A percentile compares a stretch with the other conserved stretches of the same genome.
phyloP scores from a whole-genome alignment of 805 yeast genomes.

The Teunomyces atbi region DNA sequence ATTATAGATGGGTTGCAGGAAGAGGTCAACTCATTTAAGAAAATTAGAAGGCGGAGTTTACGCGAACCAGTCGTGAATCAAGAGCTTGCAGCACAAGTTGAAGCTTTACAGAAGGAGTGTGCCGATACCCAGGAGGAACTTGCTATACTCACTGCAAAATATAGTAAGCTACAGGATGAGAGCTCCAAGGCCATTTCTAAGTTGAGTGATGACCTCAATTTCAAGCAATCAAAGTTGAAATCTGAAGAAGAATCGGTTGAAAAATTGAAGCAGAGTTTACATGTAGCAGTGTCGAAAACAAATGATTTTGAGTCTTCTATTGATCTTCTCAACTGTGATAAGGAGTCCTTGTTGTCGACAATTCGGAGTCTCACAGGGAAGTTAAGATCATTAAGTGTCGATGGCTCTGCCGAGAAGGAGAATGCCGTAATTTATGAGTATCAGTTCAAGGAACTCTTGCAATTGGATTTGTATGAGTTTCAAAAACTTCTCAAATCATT shows the following conservation, averaged over 20 bases:
- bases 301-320: slow-evolving; percentile 30
- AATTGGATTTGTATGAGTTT: slow-evolving; percentile 44
- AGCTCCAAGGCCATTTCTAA: slow-evolving; percentile 20
- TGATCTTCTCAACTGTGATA: slow-evolving; percentile 40
- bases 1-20: slow-evolving; percentile 29
- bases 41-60: slow-evolving; percentile 6
- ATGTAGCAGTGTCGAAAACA: slow-evolving; percentile 45
- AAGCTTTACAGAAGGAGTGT: background rate
- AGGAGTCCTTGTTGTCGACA: slow-evolving; percentile 31
- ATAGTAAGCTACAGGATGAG: slow-evolving; percentile 20
- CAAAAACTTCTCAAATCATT: slow-evolving; percentile 50
- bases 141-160: slow-evolving; percentile 12
- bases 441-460: slow-evolving; percentile 42
- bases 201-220: slow-evolving; percentile 21
- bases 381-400: slow-evolving; percentile 23
- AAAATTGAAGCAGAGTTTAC: slow-evolving; percentile 37
- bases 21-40: slow-evolving; percentile 30
- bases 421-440: slow-evolving; percentile 33
- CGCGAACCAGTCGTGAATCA: background rate
- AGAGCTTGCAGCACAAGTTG: background rate
- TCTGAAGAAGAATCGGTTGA: slow-evolving; percentile 20
- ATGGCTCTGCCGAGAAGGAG: slow-evolving; percentile 8
- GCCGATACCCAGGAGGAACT: slow-evolving; percentile 9
- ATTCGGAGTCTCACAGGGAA: slow-evolving; percentile 41
- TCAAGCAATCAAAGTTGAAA: slow-evolving; percentile 11